Conservation (phyloP, 2,329 filamentous ascomycete genomes). For the Xylaria sp. region DNA sequence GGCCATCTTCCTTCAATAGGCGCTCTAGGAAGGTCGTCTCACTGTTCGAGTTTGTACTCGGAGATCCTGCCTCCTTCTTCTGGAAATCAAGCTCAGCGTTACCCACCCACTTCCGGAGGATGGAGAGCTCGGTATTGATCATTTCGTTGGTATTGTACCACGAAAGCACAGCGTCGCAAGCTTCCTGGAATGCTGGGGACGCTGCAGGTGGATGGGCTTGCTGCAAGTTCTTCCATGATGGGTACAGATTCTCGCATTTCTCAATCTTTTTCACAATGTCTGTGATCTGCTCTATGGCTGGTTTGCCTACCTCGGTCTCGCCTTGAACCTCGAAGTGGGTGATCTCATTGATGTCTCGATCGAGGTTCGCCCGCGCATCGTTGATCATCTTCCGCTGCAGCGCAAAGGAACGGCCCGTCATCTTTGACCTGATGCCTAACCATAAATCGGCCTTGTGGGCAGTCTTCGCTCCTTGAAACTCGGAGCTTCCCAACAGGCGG, state of each 20-base stretch:
- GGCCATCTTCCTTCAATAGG: constrained; percentile 92
- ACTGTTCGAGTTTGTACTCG: constrained; percentile 77
- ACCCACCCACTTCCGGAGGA: constrained; percentile 95
- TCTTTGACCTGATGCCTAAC: constrained; percentile 85
- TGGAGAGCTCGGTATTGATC: constrained; percentile 92
- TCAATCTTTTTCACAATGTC: constrained; percentile 92
- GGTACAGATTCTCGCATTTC: constrained; percentile 85
- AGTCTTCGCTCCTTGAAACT: constrained; percentile 65
- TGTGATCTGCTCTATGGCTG: constrained; percentile 86
- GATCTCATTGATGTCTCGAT: constrained; percentile 83
- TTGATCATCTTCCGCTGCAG: constrained; percentile 90
- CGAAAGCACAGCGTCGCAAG: constrained; percentile 87
- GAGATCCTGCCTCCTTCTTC: constrained; percentile 75
- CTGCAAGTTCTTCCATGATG: constrained; percentile 79
- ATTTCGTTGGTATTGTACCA: constrained; percentile 98
- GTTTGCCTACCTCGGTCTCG: constrained; percentile 88
- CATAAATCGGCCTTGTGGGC: constrained; percentile 85
- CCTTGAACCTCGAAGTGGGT: constrained; percentile 95
- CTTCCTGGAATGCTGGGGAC: constrained; percentile 80
- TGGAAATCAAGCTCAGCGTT: constrained; percentile 95
- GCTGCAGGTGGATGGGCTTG: constrained; percentile 78
- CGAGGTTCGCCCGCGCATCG: constrained; percentile 78
- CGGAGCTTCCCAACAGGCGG: constrained; percentile 81
- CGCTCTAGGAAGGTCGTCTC: constrained; percentile 94
- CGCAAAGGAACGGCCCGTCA: constrained; percentile 83